Base-by-base conservation (phyloP, 2,329 filamentous ascomycete genomes). In the Grosmannia serpens region DNA sequence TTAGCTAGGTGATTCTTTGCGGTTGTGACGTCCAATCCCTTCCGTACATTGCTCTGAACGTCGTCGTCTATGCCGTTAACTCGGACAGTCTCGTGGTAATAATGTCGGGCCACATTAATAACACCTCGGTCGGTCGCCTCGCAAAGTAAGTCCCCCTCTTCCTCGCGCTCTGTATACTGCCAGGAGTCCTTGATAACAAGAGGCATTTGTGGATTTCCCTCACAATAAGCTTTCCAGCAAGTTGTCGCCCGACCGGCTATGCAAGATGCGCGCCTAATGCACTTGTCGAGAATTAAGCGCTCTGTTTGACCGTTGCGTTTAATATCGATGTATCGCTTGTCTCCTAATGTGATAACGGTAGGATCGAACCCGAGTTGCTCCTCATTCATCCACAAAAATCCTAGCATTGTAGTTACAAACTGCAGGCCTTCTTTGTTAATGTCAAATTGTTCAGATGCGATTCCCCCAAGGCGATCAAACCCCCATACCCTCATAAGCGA, bases 401-500 rank as follows among this genome's bases (percentile, higher is more conserved):
- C 69, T n/a, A 77, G 70, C 59, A 77, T 65, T 1, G 62, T 70
- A 15, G 62, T 70, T 22, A 77, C 66, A 59, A 77, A 74, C 58
- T 66, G 65, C 35, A 69, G 63, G 15, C 71, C 69, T 59, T 77
- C 67, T 52, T 73, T 38, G 59, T 79, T 74, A 33, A 80, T 74
- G 60, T 79, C 64, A 62, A 79, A 79, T 35, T 68, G 66, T 29
- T 70, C 64, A 15, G 75, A 79, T 58, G 70, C 71, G 38, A 78
- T 72, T 8, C 71, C 74, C 15, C 76, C 75, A 1, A 77, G 61
- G 24, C 71, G 67, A 63, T 80, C 71, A 66, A 78, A 79, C 58
- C 65, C 67, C 75, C 68, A 79, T 58, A 78, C 33, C 26, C 49
- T 51, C 49, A 51, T 51, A 15, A 51, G 49, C 33, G 13, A 35